Evolutionary conservation across 441 rosid genomes (phyloP), one percentile per base, ranked within the genome.

Genomic region (Syzygium syzygioides): DNA sequence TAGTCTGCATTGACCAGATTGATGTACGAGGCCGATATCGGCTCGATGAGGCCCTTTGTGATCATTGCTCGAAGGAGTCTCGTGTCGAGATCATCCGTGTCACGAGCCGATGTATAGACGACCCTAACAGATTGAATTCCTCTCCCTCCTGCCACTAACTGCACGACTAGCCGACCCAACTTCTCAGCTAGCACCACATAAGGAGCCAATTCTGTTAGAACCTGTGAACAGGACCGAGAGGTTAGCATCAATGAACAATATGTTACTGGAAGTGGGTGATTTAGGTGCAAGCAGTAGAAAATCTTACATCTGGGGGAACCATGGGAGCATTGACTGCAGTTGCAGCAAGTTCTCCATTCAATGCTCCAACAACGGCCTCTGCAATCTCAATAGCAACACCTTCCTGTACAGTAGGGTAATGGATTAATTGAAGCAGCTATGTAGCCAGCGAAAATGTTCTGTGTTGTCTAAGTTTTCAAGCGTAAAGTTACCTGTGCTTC

Each of bases 311-410:
- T 76, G 99, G 98, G 89, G 99, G 97, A 88, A 98, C 98, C 99
- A 97, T 97, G 13, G 99, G 99, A 86, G 99, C 99, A 94, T 98
- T 97, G 92, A 98, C 99, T 13, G 99, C 99, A 88, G 99, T 97
- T 30, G 99, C 93, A 87, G 99, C 97, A 89, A 98, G 99, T 93
- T 98, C 99, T 37, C 99, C 99, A 85, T 95, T 93, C 90, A 94
- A 91, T 86, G 96, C 95, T 88, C 95, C 94, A 88, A 92, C 90
- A 87, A 93, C 99, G 55, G 96, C 99, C 93, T 98, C 99, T 56
- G 99, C 99, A 57, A 98, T 96, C 92, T 98, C 99, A 45, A 98
- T 94, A 55, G 99, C 99, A 85, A 97, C 99, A 85, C 98, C 99
- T 94, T 95, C 98, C 99, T 96, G 92, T 55, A 55, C 86, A 9